phyloP scores from a whole-genome alignment of 805 yeast genomes.

The Candida jianshihensis region DNA sequence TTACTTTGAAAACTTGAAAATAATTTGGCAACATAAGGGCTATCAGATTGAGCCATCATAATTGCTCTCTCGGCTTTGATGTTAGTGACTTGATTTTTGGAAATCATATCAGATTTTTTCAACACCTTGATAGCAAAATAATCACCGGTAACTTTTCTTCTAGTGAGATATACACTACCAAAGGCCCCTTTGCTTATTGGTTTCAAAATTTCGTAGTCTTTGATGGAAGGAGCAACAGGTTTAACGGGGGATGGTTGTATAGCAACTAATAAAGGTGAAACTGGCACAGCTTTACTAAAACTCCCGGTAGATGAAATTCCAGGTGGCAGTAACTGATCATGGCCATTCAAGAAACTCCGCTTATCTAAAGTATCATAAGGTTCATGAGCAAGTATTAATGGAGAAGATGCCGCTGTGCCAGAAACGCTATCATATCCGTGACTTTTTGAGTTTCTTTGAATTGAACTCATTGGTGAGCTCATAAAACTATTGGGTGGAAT shows the following conservation, averaged over 20 bases:
- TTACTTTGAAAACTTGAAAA: slow-evolving; percentile 84
- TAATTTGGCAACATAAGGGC: slow-evolving; percentile 87
- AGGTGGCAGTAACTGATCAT: slow-evolving; percentile 22
- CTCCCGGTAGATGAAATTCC: slow-evolving; percentile 9
- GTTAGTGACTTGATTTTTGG: slow-evolving; percentile 92
- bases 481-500: slow-evolving; percentile 10
- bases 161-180: slow-evolving; percentile 88
- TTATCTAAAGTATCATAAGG: slow-evolving; percentile 19
- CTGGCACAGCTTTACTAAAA: slow-evolving; percentile 46
- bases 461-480: slow-evolving; percentile 51
- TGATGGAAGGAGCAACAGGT: slow-evolving; percentile 60
- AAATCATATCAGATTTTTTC: slow-evolving; percentile 91
- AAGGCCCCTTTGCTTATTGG: slow-evolving; percentile 97
- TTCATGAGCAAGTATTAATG: slow-evolving; percentile 45
- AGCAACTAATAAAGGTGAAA: slow-evolving; percentile 75
- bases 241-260: slow-evolving; percentile 38
- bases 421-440: slow-evolving; percentile 15
- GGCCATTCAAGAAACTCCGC: slow-evolving; percentile 18
- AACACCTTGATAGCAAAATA: slow-evolving; percentile 91
- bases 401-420: slow-evolving; percentile 50
- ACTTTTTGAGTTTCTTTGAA: slow-evolving; percentile 42
- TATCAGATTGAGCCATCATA: slow-evolving; percentile 94
- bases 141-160: slow-evolving; percentile 82
- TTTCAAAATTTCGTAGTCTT: slow-evolving; percentile 83
- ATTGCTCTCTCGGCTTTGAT: slow-evolving; percentile 94